Conservation (phyloP, 768 basidiomycete genomes). For the Coprinopsis cinerea region DNA sequence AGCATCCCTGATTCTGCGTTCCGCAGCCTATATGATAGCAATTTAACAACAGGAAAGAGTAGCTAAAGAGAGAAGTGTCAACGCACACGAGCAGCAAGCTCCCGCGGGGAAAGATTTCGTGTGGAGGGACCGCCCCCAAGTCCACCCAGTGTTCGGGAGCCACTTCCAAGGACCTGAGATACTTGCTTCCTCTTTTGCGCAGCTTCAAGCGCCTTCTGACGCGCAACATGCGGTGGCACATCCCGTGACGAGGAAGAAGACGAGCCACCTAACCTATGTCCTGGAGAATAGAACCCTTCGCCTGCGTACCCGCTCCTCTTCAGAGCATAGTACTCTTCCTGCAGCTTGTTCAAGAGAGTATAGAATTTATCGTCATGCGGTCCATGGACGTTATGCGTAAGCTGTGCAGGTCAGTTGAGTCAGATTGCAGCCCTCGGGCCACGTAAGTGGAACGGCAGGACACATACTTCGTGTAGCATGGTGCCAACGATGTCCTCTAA, state of each 20-base stretch:
- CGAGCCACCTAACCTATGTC: conserved; percentile 53
- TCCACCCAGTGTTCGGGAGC: conserved; percentile 53
- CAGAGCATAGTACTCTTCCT: conserved; percentile 81
- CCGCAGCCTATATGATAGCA: conserved; percentile 63
- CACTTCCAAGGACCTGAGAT: conserved; percentile 38
- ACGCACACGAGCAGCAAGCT: conserved; percentile 63
- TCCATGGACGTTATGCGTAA: conserved; percentile 85
- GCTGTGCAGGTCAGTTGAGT: conserved; percentile 38
- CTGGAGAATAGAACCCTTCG: conserved; percentile 84
- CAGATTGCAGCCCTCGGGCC: conserved; percentile 1
- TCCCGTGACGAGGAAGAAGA: conserved; percentile 53
- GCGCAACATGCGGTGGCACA: conserved; percentile 58
- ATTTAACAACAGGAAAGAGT: background rate
- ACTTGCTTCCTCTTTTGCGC: conserved; percentile 66
- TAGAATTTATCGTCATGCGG: conserved; percentile 87
- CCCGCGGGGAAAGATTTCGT: conserved; percentile 50
- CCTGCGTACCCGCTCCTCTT: conserved; percentile 80
- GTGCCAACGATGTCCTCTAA: conserved; percentile 73
- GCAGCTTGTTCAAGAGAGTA: conserved; percentile 61
- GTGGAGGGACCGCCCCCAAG: conserved; percentile 41
- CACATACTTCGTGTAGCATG: conserved; percentile 81
- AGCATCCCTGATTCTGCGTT: conserved; percentile 68
- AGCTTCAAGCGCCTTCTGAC: conserved; percentile 65
- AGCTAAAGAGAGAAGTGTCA: conserved; percentile 1
- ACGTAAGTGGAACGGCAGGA: background rate